Evolutionary conservation across 805 yeast genomes (phyloP), one percentile per base, ranked within the genome.

Genomic region (Ascoidea tarda): DNA sequence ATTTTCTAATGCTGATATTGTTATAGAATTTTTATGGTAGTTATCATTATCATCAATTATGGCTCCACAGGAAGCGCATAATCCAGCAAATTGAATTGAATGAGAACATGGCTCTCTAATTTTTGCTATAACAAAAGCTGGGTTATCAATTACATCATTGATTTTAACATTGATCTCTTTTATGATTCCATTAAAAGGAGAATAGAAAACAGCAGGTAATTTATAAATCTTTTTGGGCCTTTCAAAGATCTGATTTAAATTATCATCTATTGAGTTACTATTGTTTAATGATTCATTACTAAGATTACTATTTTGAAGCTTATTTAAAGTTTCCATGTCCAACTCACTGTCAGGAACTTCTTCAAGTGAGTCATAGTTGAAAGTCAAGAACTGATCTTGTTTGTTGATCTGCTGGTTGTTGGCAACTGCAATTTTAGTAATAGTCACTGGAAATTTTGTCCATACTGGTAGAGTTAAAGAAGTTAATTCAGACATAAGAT

Each of bases 51-150:
- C 76, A 51, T 77, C 84, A 6, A 93, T 76, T 6, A 86, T 77
- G 54, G 79, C 79, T 5, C 98, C 98, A 65, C 99, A 91, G 21
- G 87, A 67, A 0, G 96, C 97, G 69, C 99, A 91, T 47, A 91
- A 73, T 0, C 98, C 98, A 12, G 95, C 96, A 62, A 84, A 93
- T 59, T 93, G 97, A 32, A 93, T 89, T 1, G 91, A 79, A 66
- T 93, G 99, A 10, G 87, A 75, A 62, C 99, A 93, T 0, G 95
- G 88, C 63, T 95, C 97, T 47, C 70, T 66, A 14, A 91, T 73
- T 46, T 71, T 69, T 33, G 81, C 73, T 12, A 91, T 69, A 2
- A 69, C 69, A 6, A 63, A 60, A 2, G 69, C 69, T 32, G 63
- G 53, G 52, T 77, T 78, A 44, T 72, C 71, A 16, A 91, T 70